phyloP scores from a whole-genome alignment of 176 grass and related monocot genomes.

The Oryza meridionalis region DNA sequence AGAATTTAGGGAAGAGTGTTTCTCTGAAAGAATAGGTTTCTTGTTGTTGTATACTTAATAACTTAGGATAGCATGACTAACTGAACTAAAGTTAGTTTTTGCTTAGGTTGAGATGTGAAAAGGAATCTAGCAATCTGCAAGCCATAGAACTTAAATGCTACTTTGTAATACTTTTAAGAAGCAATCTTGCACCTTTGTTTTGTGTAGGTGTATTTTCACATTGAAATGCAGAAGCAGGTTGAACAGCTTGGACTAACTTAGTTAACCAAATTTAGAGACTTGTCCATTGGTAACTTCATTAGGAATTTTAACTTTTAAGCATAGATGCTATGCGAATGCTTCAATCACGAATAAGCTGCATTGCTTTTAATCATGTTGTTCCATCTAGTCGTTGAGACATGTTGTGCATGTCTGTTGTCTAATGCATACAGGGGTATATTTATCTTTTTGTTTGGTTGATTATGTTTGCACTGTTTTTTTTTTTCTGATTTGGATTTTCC shows the following conservation, averaged over 20 bases:
- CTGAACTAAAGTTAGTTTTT: neutral
- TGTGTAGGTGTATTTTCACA: neutral
- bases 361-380: neutral
- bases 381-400: neutral
- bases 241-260: neutral
- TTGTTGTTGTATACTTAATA: neutral
- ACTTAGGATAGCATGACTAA: conserved; percentile 9
- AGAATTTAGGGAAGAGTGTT: neutral
- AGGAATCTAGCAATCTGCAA: neutral
- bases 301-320: conserved; percentile 1
- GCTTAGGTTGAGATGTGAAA: neutral
- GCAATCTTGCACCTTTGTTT: neutral
- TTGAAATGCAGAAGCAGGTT: neutral
- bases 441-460: conserved; percentile 3
- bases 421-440: neutral
- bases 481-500: neutral
- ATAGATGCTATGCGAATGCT: neutral
- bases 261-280: neutral
- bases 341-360: neutral
- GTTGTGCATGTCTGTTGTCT: neutral
- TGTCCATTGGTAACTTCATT: neutral
- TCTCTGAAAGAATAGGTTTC: neutral
- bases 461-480: neutral
- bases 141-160: neutral
- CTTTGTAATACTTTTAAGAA: conserved; percentile 10